Evolutionary conservation across 495 filamentous ascomycete species (phyloP), one percentile per base, ranked within the genome.

Genomic region (Penicillium soppii): DNA sequence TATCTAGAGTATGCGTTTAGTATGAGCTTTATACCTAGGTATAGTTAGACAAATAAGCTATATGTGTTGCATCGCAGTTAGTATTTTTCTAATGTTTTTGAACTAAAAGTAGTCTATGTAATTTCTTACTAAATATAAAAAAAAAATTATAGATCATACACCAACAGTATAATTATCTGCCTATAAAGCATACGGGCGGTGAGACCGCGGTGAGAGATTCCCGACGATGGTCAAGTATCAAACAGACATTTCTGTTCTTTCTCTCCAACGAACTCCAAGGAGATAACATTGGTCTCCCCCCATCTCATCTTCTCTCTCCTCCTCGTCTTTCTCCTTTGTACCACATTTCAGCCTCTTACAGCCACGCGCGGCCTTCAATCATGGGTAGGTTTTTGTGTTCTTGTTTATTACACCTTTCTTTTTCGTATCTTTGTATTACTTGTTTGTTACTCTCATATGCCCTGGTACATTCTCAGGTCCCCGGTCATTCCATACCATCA

Each of bases 321-420:
- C 30, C 43, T 35, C 39, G 26, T 43, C 47, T 42, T 59, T 32
- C 23, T 23, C 42, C 39, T 36, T 48, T 29, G 54, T 52, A 54
- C 44, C 36, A 52, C 50, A 5, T 43, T n/a, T 27, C 38, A 30
- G 15, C 37, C 7, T 21, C 35, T 29, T 32, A 20, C 33, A 47
- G 51, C 47, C 44, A 55, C 59, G 29, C 37, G 19, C 30, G 44
- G 29, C 30, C 35, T 47, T 20, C 13, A 48, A 61, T 56, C 56
- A 69, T 69, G 66, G 66, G 66, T 69, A 43, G 33, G 66, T 69
- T 42, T 36, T 38, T 55, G 54, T 53, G 12, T 22, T 39, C 23
- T 41, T 29, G 43, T 40, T 22, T 32, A 40, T 55, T 47, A 52
- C 39, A 27, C 36, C 47, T 54, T 54, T 54, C 44, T 49, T 52